phyloP scores from a whole-genome alignment of 2,329 filamentous ascomycete genomes.

The Sarocladiaceae sp. region DNA sequence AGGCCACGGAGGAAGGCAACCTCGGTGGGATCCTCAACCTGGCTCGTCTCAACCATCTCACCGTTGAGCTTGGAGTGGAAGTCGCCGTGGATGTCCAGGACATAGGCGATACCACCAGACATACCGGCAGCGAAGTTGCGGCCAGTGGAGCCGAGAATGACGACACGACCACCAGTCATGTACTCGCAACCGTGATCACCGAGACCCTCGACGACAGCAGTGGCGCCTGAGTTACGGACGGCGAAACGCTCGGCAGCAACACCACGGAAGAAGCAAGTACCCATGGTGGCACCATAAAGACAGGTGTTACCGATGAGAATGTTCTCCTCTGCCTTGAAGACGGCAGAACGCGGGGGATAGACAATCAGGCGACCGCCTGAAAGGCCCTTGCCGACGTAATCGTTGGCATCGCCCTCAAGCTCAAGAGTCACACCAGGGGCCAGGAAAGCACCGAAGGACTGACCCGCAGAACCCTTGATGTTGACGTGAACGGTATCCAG shows the following conservation, averaged over 20 bases:
- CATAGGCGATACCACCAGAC: constrained; percentile 95
- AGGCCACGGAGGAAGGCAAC: constrained; percentile 85
- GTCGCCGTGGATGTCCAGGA: constrained; percentile 83
- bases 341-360: constrained; percentile 82
- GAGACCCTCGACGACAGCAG: constrained; percentile 90
- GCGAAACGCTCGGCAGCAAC: constrained; percentile 94
- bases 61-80: constrained; percentile 92
- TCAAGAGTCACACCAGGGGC: constrained; percentile 91
- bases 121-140: constrained; percentile 98
- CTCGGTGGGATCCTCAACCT: constrained; percentile 77
- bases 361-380: constrained; percentile 90
- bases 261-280: constrained; percentile 94
- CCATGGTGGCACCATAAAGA: constrained; percentile 86
- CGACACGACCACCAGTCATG: constrained; percentile 92
- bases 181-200: constrained; percentile 98
- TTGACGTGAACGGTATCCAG: constrained; percentile 94
- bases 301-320: constrained; percentile 90
- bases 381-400: constrained; percentile 93
- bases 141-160: constrained; percentile 81
- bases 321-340: constrained; percentile 96
- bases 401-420: constrained; percentile 91
- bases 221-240: constrained; percentile 92
- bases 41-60: constrained; percentile 91
- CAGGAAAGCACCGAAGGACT: constrained; percentile 92
- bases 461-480: constrained; percentile 91